Conservation (phyloP, 805 yeast species). For the Candida insectalens region DNA sequence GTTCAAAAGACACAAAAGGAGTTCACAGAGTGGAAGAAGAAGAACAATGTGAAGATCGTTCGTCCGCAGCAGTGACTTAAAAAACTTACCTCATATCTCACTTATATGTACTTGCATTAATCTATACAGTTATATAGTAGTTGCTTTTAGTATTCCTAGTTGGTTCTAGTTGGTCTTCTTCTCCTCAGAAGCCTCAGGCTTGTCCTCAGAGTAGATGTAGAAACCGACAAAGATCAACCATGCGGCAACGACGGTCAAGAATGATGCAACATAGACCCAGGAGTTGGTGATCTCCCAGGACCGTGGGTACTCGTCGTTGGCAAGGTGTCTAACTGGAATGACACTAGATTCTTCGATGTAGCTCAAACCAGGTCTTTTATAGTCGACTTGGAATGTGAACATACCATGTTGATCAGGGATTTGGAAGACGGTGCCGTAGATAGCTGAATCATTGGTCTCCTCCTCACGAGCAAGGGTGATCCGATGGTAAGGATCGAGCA, state of each 20-base stretch:
- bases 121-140: too few relatives aligned
- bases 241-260: conserved; percentile 55
- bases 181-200: conserved; percentile 6
- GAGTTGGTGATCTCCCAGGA: conserved; percentile 90
- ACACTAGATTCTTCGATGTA: conserved; percentile 56
- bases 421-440: conserved; percentile 46
- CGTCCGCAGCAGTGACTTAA: too few relatives aligned
- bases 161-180: conserved; percentile 18
- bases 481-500: conserved; percentile 95
- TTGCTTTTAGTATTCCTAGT: too few relatives aligned
- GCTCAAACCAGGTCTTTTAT: conserved; percentile 67
- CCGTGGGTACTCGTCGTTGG: conserved; percentile 90
- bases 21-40: conserved; percentile 39
- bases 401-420: conserved; percentile 97
- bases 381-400: conserved; percentile 75
- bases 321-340: conserved; percentile 85
- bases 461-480: conserved; percentile 43
- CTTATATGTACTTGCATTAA: neutral
- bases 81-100: conserved; percentile 1
- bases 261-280: conserved; percentile 79
- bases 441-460: conserved; percentile 31
- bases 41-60: conserved; percentile 40
- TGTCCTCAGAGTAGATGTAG: conserved; percentile 35
- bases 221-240: conserved; percentile 74
- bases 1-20: conserved; percentile 29